These are phyloP conservation scores for Corinectria fuckeliana DNA, from an alignment of 2,329 filamentous ascomycete genomes.

Conservation along the genomic window DNA sequence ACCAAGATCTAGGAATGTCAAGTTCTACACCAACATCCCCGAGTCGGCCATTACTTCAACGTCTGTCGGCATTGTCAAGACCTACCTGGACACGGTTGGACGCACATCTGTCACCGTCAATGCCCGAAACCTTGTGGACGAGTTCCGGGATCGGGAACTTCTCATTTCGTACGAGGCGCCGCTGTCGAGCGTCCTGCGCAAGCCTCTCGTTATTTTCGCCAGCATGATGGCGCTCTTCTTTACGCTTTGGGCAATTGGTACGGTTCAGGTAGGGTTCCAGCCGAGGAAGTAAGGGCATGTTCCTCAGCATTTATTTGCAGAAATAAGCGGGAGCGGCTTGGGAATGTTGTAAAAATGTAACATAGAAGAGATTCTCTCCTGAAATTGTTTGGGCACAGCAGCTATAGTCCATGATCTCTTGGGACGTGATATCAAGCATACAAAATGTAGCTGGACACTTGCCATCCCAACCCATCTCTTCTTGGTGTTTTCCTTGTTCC, in stretches of 20 bases:
- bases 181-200: conserved; percentile 75
- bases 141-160: conserved; percentile 82
- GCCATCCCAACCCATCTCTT: no score
- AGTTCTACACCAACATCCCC: conserved; percentile 77
- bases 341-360: conserved; percentile 36
- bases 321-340: conserved; percentile 19
- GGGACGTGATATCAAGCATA: no score
- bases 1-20: conserved; percentile 71
- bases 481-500: background rate
- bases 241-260: conserved; percentile 75
- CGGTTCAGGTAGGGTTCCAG: conserved; percentile 80
- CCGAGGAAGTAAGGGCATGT: conserved; percentile 47
- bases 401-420: no score
- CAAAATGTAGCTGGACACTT: no score
- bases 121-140: conserved; percentile 87
- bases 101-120: conserved; percentile 82
- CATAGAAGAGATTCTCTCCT: conserved; percentile 27
- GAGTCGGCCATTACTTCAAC: conserved; percentile 64
- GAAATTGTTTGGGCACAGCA: conserved; percentile 12
- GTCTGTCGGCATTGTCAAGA: conserved; percentile 72
- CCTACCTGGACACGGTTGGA: conserved; percentile 92
- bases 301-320: conserved; percentile 6
- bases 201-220: conserved; percentile 81
- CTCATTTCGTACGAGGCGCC: conserved; percentile 90
- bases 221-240: conserved; percentile 78